Evolutionary conservation across 768 basidiomycete genomes (phyloP).

Genomic region (Xerocomus potaroensis): DNA sequence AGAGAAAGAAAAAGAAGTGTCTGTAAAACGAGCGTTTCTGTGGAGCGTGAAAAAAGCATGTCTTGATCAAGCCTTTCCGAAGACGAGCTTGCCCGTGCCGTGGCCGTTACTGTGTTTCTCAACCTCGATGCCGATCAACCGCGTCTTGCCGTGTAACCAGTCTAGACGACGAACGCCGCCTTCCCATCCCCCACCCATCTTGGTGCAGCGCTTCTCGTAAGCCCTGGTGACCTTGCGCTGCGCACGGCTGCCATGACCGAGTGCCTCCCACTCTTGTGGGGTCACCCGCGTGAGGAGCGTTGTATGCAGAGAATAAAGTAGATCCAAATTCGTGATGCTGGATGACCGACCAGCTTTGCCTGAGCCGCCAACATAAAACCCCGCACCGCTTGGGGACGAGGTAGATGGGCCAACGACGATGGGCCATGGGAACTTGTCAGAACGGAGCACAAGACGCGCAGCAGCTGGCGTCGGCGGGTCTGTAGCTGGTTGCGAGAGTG

Average conservation of each 20-base stretch:
- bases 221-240: constrained; percentile 58
- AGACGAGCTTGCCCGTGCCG: constrained; percentile 46
- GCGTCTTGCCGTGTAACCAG: constrained; percentile 59
- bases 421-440: constrained; percentile 59
- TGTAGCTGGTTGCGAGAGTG: constrained; percentile 60
- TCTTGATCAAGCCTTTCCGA: constrained; percentile 39
- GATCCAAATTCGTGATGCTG: constrained; percentile 56
- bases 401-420: constrained; percentile 43
- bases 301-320: constrained; percentile 55
- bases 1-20: constrained; percentile 5
- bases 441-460: constrained; percentile 47
- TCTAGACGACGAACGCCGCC: constrained; percentile 64
- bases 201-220: constrained; percentile 58
- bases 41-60: no score
- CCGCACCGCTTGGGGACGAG: constrained; percentile 22
- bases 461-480: constrained; percentile 50
- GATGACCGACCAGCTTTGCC: constrained; percentile 21
- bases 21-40: no score
- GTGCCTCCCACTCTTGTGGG: constrained; percentile 58
- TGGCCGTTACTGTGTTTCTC: constrained; percentile 39
- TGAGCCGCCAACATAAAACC: constrained; percentile 26
- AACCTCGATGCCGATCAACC: constrained; percentile 58
- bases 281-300: constrained; percentile 55
- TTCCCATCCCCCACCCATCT: constrained; percentile 66
- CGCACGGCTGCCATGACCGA: constrained; percentile 50